Evolutionary conservation across 345 rosid species (phyloP), one percentile per base, ranked within the genome.

Genomic region (Pistacia vera): DNA sequence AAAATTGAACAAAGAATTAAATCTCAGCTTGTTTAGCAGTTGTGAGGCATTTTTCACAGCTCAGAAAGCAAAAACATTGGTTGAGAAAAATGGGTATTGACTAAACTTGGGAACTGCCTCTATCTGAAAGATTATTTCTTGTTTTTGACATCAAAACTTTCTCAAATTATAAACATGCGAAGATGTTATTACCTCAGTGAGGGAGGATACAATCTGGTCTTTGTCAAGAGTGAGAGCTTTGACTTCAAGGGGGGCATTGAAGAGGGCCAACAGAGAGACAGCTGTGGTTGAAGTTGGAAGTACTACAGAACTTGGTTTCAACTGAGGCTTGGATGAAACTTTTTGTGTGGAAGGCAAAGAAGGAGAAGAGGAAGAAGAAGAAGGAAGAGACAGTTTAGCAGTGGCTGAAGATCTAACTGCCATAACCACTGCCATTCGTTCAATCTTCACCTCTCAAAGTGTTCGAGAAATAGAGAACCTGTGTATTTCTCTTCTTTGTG

Each of bases 201-300:
- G 77, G 60, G 95, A 91, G 48, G 99, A 93, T 82, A 89, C 88
- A 79, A 93, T 91, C 88, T 91, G 97, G 81, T 93, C 99, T 75
- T 91, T 95, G 80, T 88, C 70, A 71, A 93, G 80, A 83, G 86
- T 76, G 80, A 87, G 71, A 36, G 95, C 94, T 77, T 86, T 85
- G 72, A 97, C 97, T 78, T 93, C 92, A 73, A 51, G 73, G 6
- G 89, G 92, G 75, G 88, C 80, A 14, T 87, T 41, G 64, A 90
- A 80, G 77, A 91, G 72, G 58, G 90, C 81, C 76, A 93, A 73
- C 58, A 91, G 86, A 82, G 93, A 93, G 66, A 90, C 81, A 49
- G 92, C 80, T 44, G 91, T 60, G 12, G 90, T 84, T 68, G 95
- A 86, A 56, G 94, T 78, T 35, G 94, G 94, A 54, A 93, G 86